Conservation (phyloP, 345 rosid species). For the Gossypium sturtianum region DNA sequence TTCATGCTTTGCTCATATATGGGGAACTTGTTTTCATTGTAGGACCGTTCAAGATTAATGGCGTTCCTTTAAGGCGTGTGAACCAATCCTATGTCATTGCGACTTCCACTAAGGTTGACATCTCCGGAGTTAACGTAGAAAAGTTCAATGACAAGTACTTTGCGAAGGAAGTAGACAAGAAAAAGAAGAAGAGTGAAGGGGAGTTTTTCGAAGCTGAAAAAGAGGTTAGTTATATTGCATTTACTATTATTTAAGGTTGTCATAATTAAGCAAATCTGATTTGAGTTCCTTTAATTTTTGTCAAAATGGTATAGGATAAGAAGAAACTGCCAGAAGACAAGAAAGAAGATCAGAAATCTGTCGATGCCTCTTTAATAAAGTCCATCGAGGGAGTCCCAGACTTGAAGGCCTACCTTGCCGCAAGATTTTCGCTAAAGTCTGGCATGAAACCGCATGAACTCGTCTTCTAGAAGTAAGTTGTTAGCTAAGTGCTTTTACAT, state of each 20-base stretch:
- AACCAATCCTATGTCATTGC: constrained; percentile 64
- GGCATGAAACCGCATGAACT: constrained; percentile 87
- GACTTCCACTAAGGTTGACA: constrained; percentile 69
- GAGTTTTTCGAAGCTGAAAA: constrained; percentile 80
- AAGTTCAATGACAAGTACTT: constrained; percentile 64
- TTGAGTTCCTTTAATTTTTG: too few species aligned
- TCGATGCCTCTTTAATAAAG: constrained; percentile 58
- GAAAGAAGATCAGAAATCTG: constrained; percentile 81
- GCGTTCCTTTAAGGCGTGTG: constrained; percentile 67
- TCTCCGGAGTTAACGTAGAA: constrained; percentile 43
- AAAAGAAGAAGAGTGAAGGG: constrained; percentile 66
- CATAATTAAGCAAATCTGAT: background rate
- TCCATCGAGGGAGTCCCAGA: constrained; percentile 64
- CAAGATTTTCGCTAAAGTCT: constrained; percentile 74
- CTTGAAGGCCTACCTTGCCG: constrained; percentile 61
- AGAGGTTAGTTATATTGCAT: constrained; percentile 40
- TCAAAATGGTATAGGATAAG: constrained; percentile 41
- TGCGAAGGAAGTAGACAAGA: constrained; percentile 65
- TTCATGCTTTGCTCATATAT: background rate
- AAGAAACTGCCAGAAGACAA: constrained; percentile 55
- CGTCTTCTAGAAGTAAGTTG: constrained; percentile 41
- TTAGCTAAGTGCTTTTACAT: constrained; percentile 6
- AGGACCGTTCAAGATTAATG: constrained; percentile 82
- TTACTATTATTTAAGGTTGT: background rate
- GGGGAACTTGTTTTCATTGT: background rate